Conservation (phyloP, 2,329 filamentous ascomycete species). For the Colletotrichum sp. region DNA sequence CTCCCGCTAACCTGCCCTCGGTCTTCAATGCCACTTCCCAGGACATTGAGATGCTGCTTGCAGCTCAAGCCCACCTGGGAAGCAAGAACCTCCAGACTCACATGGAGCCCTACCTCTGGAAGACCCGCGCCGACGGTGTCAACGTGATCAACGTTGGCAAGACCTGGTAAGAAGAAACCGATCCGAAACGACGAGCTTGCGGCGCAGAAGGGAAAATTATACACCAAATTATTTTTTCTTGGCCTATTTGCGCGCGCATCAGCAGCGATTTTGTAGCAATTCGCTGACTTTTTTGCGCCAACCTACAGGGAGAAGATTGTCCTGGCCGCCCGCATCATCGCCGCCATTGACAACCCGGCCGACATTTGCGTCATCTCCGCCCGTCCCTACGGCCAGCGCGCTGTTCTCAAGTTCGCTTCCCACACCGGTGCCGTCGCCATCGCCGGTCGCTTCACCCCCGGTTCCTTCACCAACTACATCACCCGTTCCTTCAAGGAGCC, state of each 20-base stretch:
- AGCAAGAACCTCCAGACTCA: conserved; percentile 99
- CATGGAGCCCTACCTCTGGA: conserved; percentile 99
- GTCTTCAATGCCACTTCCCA: conserved; percentile 96
- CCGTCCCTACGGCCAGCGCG: conserved; percentile 99
- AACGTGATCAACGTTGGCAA: conserved; percentile 99
- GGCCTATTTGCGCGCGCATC: neutral
- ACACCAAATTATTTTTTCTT: neutral
- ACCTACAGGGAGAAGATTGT: conserved; percentile 95
- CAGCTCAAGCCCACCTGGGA: conserved; percentile 94
- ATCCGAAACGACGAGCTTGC: neutral
- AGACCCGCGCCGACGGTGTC: conserved; percentile 97
- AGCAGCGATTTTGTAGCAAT: neutral
- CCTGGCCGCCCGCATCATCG: conserved; percentile 97
- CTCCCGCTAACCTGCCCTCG: conserved; percentile 90
- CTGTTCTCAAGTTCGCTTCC: conserved; percentile 98
- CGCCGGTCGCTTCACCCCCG: conserved; percentile 99
- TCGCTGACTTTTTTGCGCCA: conserved; percentile 9
- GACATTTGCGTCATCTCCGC: conserved; percentile 99
- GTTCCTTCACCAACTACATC: conserved; percentile 99
- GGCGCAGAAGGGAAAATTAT: neutral
- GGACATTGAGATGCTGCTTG: conserved; percentile 99
- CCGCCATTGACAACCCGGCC: conserved; percentile 98
- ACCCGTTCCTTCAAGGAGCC: conserved; percentile 99
- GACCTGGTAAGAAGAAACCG: conserved; percentile 81
- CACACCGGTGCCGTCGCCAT: conserved; percentile 99